A percentile compares a stretch with the other conserved stretches of the same genome.
phyloP scores from a whole-genome alignment of 1,139 yeast genomes.

The Meyerozyma smithsonii region DNA sequence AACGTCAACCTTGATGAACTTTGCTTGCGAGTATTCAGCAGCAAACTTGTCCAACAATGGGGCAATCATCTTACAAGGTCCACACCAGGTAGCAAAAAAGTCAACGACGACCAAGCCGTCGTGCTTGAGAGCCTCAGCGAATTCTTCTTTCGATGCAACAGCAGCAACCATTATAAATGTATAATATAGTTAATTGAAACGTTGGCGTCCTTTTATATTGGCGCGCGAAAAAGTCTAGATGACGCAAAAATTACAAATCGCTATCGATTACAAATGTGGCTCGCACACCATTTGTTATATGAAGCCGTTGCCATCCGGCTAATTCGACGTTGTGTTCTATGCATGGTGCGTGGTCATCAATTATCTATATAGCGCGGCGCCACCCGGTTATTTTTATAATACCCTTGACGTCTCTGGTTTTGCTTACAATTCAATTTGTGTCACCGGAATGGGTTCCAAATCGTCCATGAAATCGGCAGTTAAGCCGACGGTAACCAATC shows the following conservation, averaged over 20 bases:
- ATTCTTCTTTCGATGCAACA: slow-evolving; percentile 51
- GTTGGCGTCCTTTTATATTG: not conserved
- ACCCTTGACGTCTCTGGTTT: no score
- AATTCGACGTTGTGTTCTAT: no score
- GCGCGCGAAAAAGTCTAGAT: not conserved
- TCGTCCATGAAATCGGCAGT: not conserved
- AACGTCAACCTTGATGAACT: slow-evolving; percentile 81
- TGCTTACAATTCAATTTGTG: not conserved
- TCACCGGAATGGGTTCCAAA: not conserved
- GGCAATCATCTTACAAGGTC: slow-evolving; percentile 84
- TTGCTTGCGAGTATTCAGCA: slow-evolving; percentile 45
- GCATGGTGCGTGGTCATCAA: no score
- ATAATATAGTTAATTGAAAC: not conserved
- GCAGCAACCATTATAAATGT: slow-evolving; percentile 34
- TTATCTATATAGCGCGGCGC: no score
- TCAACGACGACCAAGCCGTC: slow-evolving; percentile 72
- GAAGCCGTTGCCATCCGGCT: no score
- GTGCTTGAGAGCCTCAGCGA: slow-evolving; percentile 51
- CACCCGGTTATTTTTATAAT: no score
- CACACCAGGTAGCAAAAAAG: slow-evolving; percentile 91
- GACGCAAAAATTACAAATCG: not conserved
- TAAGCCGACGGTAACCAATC: not conserved
- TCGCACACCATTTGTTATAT: not conserved
- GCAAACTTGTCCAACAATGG: slow-evolving; percentile 69
- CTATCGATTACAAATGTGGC: slow-evolving; percentile 3